These are phyloP conservation scores for Pleurotus eryngii DNA, from an alignment of 768 basidiomycete genomes.

Conservation along the genomic window DNA sequence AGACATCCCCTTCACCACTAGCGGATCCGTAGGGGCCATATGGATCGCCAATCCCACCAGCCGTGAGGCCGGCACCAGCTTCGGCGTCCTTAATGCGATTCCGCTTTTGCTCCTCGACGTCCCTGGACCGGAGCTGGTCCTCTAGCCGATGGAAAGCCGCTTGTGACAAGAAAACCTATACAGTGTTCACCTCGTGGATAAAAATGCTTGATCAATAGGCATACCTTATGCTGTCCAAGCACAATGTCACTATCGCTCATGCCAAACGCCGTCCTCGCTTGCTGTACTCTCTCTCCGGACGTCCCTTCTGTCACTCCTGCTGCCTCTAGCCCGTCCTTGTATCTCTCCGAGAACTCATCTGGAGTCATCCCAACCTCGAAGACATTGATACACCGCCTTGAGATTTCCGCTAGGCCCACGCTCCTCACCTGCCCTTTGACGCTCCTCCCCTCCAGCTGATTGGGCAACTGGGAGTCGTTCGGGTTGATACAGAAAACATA, in stretches of 20 bases:
- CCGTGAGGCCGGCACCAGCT: conserved; percentile 63
- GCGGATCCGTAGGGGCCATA: conserved; percentile 75
- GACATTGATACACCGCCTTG: conserved; percentile 57
- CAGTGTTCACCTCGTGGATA: background rate
- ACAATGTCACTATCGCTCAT: conserved; percentile 72
- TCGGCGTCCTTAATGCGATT: conserved; percentile 76
- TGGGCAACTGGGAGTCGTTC: conserved; percentile 92
- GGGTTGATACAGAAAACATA: conserved; percentile 91
- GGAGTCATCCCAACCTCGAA: conserved; percentile 87
- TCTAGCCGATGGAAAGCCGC: conserved; percentile 84
- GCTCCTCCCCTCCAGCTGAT: conserved; percentile 88
- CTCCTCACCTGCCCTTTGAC: conserved; percentile 91
- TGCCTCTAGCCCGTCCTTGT: conserved; percentile 60
- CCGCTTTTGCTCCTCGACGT: conserved; percentile 84
- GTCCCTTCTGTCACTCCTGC: conserved; percentile 59
- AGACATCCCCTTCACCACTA: conserved; percentile 37
- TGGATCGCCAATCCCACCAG: conserved; percentile 56
- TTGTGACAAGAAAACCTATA: conserved; percentile 86
- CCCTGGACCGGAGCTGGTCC: conserved; percentile 77
- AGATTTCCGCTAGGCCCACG: conserved; percentile 74
- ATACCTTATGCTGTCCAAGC: conserved; percentile 80
- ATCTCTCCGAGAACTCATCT: conserved; percentile 83
- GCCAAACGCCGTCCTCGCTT: conserved; percentile 52
- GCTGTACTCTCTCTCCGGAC: conserved; percentile 56
- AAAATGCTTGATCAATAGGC: background rate